Evolutionary conservation across 192 early-diverging fungal species (phyloP).

Genomic region (Coemansia sp.): DNA sequence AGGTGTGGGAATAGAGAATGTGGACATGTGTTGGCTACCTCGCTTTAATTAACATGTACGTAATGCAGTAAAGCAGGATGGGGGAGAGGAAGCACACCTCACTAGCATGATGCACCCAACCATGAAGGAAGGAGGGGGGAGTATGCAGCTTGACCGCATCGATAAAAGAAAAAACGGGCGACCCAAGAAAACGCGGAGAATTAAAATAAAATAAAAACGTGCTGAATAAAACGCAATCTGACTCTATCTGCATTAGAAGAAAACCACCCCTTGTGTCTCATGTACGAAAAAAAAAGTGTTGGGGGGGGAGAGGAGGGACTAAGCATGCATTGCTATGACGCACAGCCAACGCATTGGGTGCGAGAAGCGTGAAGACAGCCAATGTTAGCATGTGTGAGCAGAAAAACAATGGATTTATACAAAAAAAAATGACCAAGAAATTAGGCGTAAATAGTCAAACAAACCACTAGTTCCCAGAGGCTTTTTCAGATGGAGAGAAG

Average conservation of each 20-base stretch:
- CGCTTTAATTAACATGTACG: conserved; percentile 5
- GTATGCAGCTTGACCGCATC: neutral
- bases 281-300: neutral
- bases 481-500: neutral
- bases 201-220: neutral
- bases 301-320: too few species aligned
- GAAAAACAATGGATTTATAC: too few species aligned
- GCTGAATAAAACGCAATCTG: neutral
- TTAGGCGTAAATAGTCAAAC: too few species aligned
- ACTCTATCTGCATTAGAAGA: neutral
- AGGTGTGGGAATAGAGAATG: neutral
- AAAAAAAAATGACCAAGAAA: too few species aligned
- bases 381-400: too few species aligned
- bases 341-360: too few species aligned
- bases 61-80: neutral
- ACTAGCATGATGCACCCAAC: conserved; percentile 5
- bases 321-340: neutral
- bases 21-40: neutral
- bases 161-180: too few species aligned
- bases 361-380: too few species aligned
- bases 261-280: too few species aligned
- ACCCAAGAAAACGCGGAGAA: conserved; percentile 7
- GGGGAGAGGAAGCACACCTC: neutral
- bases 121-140: neutral
- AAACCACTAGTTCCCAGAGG: neutral